Conservation (phyloP, 208 protist genomes). For the Wallacemonas collosoma region DNA sequence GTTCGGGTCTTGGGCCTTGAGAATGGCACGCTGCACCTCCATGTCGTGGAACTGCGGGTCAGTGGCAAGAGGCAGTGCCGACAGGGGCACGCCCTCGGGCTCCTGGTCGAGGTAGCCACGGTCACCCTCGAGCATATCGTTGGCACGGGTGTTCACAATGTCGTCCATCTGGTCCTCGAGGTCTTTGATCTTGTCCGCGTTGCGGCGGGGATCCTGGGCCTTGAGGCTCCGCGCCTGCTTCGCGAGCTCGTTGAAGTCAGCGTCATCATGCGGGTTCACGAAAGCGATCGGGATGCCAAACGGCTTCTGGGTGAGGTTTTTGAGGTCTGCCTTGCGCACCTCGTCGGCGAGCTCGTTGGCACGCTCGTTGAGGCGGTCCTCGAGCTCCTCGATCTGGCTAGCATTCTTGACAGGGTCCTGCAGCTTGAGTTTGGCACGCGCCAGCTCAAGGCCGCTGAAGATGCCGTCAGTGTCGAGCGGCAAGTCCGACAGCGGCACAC, state of each 20-base stretch:
- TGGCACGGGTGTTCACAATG: conserved; percentile 46
- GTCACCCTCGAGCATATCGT: conserved; percentile 47
- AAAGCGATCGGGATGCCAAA: conserved; percentile 47
- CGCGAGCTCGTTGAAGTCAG: conserved; percentile 53
- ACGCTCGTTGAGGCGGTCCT: conserved; percentile 64
- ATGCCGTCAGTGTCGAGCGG: conserved; percentile 65
- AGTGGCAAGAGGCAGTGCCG: conserved; percentile 40
- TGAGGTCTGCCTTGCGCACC: conserved; percentile 60
- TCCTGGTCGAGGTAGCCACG: conserved; percentile 66
- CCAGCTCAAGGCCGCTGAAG: conserved; percentile 64
- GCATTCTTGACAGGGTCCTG: conserved; percentile 49
- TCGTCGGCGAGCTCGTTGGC: conserved; percentile 59
- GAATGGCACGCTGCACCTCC: conserved; percentile 64
- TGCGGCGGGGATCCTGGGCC: conserved; percentile 47
- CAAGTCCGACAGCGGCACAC: conserved; percentile 56
- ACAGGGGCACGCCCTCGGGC: conserved; percentile 63
- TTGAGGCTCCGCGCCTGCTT: conserved; percentile 57
- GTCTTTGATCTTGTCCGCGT: conserved; percentile 41
- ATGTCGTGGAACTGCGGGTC: conserved; percentile 56
- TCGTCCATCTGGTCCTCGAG: conserved; percentile 65
- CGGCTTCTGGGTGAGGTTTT: conserved; percentile 42
- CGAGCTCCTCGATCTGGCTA: conserved; percentile 55
- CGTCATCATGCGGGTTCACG: conserved; percentile 64
- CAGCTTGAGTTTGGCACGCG: conserved; percentile 70
- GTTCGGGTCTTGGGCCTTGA: conserved; percentile 54